A percentile compares a stretch with the other conserved stretches of the same genome.
These are phyloP conservation scores for Madurella fahalii DNA, from an alignment of 2,329 filamentous ascomycete species.

Conservation along the genomic window DNA sequence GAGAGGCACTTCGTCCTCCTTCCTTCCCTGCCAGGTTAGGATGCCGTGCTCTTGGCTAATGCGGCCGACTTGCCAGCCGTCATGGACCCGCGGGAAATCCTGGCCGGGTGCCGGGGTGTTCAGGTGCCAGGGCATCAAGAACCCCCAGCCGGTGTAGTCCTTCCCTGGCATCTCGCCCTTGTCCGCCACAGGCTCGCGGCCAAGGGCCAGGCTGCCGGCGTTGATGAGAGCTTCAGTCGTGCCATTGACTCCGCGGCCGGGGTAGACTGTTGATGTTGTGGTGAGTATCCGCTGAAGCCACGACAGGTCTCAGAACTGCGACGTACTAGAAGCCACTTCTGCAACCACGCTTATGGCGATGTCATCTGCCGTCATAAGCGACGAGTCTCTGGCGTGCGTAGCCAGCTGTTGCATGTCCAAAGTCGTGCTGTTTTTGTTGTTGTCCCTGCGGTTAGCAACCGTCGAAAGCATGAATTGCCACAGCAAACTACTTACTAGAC, in stretches of 20 bases:
- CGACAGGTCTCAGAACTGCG: not conserved
- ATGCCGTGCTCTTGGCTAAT: constrained; percentile 79
- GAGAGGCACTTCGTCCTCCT: constrained; percentile 46
- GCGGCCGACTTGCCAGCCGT: constrained; percentile 63
- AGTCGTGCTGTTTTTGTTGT: constrained; percentile 71
- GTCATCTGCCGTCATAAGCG: constrained; percentile 46
- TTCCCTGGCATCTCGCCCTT: constrained; percentile 29
- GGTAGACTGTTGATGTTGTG: constrained; percentile 51
- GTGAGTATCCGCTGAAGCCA: not conserved
- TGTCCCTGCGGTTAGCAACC: constrained; percentile 29
- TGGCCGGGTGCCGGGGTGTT: constrained; percentile 35
- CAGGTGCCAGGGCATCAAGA: constrained; percentile 57
- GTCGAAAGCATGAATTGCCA: not conserved
- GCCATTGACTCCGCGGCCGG: constrained; percentile 45
- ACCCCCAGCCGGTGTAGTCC: constrained; percentile 67
- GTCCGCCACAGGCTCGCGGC: constrained; percentile 65
- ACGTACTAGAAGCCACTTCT: constrained; percentile 48
- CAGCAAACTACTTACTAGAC: constrained; percentile 22
- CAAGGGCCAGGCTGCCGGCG: constrained; percentile 65
- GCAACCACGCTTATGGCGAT: constrained; percentile 66
- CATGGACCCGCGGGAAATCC: constrained; percentile 39
- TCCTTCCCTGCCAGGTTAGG: constrained; percentile 52
- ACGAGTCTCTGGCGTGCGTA: constrained; percentile 53
- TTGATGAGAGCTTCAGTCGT: constrained; percentile 63
- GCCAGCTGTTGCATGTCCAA: constrained; percentile 77